Base-by-base conservation (phyloP, 305 asterid species). In the Ajuga reptans region DNA sequence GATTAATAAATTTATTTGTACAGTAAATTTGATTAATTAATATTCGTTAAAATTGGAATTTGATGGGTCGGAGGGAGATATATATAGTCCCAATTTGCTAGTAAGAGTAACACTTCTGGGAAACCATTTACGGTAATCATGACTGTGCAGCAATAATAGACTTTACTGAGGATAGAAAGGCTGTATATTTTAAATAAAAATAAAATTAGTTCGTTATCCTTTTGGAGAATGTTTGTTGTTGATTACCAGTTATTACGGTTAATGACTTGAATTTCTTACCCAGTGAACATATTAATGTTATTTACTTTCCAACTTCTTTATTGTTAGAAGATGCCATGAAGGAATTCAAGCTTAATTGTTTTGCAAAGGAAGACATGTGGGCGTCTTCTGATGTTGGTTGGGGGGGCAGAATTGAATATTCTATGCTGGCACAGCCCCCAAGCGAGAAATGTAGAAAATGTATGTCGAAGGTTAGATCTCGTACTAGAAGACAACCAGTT, bases 301-400 rank as follows among this genome's bases (percentile, higher is more conserved):
- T 68, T 47, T 56, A 52, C 47, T 70, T 36, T 66, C 42, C 39
- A 37, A 60, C 34, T 46, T 41, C 56, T 80, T 46, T 72, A 60
- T 49, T 66, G 65, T 71, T 72, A 61, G 81, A 84, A 83, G 94
- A 74, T 66, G 52, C 56, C 73, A 80, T 74, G 81, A 75, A 43
- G 77, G 85, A 68, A 68, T 66, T 56, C 57, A 57, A 76, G 69
- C 80, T 82, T 78, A 71, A 75, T 63, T 69, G 75, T 78, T 78
- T 64, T 59, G 33, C 75, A 68, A 87, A 79, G 77, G 83, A 83
- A 78, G 89, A 80, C 76, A 87, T 89, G 92, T 84, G 84, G 89
- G 42, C 88, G 66, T 89, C 97, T 34, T 75, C 87, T 76, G 86
- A 84, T 78, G 79, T 82, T 66, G 69, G 76, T 53, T 81, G 89